Conservation (phyloP, 139 green algal genomes). For the Chlamydomonas schloesseri region DNA sequence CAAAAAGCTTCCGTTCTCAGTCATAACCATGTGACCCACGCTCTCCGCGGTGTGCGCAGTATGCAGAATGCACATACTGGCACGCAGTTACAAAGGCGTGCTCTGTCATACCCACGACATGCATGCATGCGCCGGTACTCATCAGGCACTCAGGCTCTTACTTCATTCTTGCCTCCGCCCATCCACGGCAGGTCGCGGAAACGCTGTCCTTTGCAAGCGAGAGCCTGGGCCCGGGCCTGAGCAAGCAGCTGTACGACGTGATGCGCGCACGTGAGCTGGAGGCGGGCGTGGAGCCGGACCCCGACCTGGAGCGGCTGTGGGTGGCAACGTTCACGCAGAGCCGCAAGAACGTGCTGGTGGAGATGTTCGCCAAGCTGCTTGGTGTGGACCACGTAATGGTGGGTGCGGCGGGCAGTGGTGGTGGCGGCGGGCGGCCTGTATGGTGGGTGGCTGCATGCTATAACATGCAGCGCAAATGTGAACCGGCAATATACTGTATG, state of each 20-base stretch:
- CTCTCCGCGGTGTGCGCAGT: too few relatives aligned
- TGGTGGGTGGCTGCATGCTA: not conserved
- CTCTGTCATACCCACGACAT: too few relatives aligned
- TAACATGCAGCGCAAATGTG: not conserved
- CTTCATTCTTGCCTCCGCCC: too few relatives aligned
- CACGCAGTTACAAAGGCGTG: too few relatives aligned
- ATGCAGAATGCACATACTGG: too few relatives aligned
- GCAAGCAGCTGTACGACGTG: not conserved
- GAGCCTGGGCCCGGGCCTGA: constrained; percentile 20
- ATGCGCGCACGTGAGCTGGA: not conserved
- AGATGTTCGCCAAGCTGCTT: constrained; percentile 6
- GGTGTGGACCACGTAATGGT: not conserved
- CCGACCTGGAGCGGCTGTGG: not conserved
- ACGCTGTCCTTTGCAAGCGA: constrained; percentile 48
- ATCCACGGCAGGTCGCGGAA: too few relatives aligned
- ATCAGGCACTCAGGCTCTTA: too few relatives aligned
- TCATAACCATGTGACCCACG: too few relatives aligned
- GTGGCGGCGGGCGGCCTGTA: not conserved
- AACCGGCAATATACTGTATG: too few relatives aligned
- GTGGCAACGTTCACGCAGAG: not conserved
- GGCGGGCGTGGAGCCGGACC: not conserved
- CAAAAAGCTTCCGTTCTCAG: too few relatives aligned
- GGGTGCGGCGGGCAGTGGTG: not conserved
- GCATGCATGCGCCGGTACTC: too few relatives aligned
- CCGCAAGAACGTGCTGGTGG: not conserved